Conservation (phyloP, 371 early-diverging fungal genomes). For the Blastocladiella emersonii region DNA sequence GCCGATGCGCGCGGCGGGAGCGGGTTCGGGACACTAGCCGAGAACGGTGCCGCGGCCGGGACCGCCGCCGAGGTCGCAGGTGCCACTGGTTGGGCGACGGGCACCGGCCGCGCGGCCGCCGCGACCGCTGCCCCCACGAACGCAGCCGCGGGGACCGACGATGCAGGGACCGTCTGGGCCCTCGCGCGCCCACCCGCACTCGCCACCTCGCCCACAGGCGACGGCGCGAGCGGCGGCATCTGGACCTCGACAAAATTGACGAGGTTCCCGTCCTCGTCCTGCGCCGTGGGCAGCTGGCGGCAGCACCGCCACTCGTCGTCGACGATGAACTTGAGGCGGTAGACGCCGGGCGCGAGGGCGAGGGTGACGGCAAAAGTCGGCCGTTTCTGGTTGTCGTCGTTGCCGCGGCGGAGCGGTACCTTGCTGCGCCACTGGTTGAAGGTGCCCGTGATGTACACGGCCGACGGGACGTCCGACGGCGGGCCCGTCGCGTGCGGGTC, state of each 20-base stretch:
- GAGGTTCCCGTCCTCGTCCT: slow-evolving; percentile 85
- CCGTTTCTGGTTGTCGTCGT: slow-evolving; percentile 25
- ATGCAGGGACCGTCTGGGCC: background rate
- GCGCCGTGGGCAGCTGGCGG: slow-evolving; percentile 73
- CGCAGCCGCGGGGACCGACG: background rate
- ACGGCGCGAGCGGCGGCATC: slow-evolving; percentile 5
- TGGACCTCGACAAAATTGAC: slow-evolving; percentile 84
- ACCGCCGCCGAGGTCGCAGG: too few relatives aligned
- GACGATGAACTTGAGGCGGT: slow-evolving; percentile 91
- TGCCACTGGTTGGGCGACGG: background rate
- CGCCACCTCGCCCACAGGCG: background rate
- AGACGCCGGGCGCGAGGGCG: slow-evolving; percentile 81
- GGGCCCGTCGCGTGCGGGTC: background rate
- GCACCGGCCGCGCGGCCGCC: background rate
- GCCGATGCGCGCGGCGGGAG: too few relatives aligned
- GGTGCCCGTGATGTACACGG: slow-evolving; percentile 87
- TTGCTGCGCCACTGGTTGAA: slow-evolving; percentile 95
- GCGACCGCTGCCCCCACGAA: background rate
- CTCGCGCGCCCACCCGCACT: background rate
- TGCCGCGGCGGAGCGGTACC: slow-evolving; percentile 39
- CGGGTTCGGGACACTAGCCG: too few relatives aligned
- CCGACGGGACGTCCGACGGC: background rate
- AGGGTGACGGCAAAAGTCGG: slow-evolving; percentile 68
- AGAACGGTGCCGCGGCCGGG: too few relatives aligned
- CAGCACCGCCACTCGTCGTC: slow-evolving; percentile 96